A percentile compares a stretch with the other conserved stretches of the same genome.
Conservation (phyloP, 2,329 filamentous ascomycete species). For the Claviceps digitariae region DNA sequence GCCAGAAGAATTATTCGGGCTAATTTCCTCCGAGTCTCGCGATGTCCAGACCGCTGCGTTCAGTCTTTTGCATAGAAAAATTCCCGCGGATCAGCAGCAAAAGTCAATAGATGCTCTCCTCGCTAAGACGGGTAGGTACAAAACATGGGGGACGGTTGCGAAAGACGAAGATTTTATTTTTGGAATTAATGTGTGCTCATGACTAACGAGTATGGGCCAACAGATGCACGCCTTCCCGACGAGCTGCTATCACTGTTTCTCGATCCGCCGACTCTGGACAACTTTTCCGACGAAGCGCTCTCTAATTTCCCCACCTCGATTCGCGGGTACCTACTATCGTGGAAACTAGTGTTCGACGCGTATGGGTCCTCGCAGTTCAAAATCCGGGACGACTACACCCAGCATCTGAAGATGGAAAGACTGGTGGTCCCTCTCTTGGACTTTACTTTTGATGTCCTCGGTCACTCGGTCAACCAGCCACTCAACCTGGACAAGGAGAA, state of each 20-base stretch:
- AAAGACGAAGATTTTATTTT: too few species aligned
- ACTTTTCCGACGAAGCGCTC: conserved; percentile 51
- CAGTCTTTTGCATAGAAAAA: conserved; percentile 62
- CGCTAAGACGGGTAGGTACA: conserved; percentile 44
- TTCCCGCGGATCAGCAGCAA: conserved; percentile 67
- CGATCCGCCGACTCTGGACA: conserved; percentile 59
- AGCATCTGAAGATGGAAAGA: conserved; percentile 62
- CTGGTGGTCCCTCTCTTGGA: conserved; percentile 57
- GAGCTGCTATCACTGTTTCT: conserved; percentile 75
- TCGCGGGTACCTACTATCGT: conserved; percentile 73
- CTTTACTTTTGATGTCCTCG: conserved; percentile 74
- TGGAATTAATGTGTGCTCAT: too few species aligned
- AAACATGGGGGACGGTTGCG: too few species aligned
- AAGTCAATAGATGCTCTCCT: conserved; percentile 65
- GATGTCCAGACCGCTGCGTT: conserved; percentile 72
- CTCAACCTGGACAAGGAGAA: conserved; percentile 58
- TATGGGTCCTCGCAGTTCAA: conserved; percentile 67
- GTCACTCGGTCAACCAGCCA: conserved; percentile 59
- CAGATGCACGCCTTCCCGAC: conserved; percentile 59
- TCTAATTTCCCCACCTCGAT: conserved; percentile 55
- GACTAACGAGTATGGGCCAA: background rate
- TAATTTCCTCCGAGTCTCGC: conserved; percentile 63
- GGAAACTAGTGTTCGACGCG: conserved; percentile 81
- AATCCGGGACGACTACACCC: conserved; percentile 67
- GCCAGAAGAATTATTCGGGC: conserved; percentile 54